Evolutionary conservation across 2,329 filamentous ascomycete species (phyloP).

Genomic region (Atkinsonella hypoxylon): DNA sequence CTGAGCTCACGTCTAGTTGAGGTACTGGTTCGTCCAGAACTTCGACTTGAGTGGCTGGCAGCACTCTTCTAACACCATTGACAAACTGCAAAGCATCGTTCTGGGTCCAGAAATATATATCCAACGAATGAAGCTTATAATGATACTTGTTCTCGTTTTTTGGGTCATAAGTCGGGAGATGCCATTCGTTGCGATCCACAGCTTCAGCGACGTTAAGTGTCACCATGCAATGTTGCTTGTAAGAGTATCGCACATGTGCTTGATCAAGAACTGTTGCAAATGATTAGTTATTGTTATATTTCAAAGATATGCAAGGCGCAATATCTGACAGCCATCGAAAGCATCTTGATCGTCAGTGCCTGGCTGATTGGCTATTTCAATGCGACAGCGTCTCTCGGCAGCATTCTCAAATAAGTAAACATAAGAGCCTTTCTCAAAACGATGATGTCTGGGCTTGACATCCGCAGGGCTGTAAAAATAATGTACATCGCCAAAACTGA

Average conservation of each 20-base stretch:
- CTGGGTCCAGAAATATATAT: conserved; percentile 71
- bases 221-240: conserved; percentile 62
- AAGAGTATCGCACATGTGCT: conserved; percentile 55
- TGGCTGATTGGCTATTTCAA: conserved; percentile 66
- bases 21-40: conserved; percentile 52
- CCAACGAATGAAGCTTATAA: conserved; percentile 63
- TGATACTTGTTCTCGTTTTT: conserved; percentile 67
- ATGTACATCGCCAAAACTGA: conserved; percentile 65
- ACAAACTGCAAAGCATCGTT: conserved; percentile 60
- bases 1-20: conserved; percentile 47
- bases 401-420: conserved; percentile 71
- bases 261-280: conserved; percentile 48
- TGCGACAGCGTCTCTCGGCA: conserved; percentile 50
- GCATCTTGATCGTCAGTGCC: conserved; percentile 69
- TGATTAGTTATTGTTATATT: conserved; percentile 4
- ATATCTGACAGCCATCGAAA: conserved; percentile 58
- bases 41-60: conserved; percentile 48
- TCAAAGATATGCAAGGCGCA: background rate
- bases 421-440: conserved; percentile 70
- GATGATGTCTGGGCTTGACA: conserved; percentile 60
- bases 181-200: conserved; percentile 52
- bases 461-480: conserved; percentile 64
- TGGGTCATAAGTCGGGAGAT: conserved; percentile 60
- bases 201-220: conserved; percentile 50
- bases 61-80: conserved; percentile 52